phyloP scores from a whole-genome alignment of 2,329 filamentous ascomycete genomes.

The Sphaceloma murrayae region DNA sequence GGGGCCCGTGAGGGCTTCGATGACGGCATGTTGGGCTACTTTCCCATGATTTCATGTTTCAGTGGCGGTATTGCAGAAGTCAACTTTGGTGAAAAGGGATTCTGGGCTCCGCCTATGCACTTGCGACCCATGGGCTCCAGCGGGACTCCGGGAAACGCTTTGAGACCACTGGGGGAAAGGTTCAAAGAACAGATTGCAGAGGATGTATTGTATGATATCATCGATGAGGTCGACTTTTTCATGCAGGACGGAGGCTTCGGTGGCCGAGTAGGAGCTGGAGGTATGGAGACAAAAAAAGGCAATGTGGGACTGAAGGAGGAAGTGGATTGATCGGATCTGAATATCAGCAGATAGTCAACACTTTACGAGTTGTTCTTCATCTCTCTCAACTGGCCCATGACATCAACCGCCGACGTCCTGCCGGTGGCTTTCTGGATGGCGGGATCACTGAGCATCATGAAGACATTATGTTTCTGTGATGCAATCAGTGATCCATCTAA shows the following conservation, averaged over 20 bases:
- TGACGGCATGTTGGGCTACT: constrained; percentile 92
- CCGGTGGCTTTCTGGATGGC: constrained; percentile 76
- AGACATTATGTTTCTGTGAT: constrained; percentile 76
- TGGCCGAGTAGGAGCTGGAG: constrained; percentile 23
- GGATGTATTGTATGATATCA: constrained; percentile 82
- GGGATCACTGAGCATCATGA: constrained; percentile 83
- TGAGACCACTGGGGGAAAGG: constrained; percentile 61
- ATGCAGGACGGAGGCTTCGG: constrained; percentile 52
- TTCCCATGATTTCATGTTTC: constrained; percentile 86
- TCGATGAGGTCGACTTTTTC: constrained; percentile 92
- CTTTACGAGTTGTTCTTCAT: constrained; percentile 60
- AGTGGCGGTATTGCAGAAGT: constrained; percentile 82
- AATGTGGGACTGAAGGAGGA: constrained; percentile 20
- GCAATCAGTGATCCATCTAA: background rate
- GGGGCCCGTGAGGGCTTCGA: constrained; percentile 80
- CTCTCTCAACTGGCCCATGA: constrained; percentile 77
- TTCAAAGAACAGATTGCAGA: constrained; percentile 92
- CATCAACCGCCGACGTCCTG: constrained; percentile 66
- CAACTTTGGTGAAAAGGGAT: constrained; percentile 78
- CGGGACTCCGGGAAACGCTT: constrained; percentile 27
- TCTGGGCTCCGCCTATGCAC: constrained; percentile 73
- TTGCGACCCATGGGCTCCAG: constrained; percentile 28
- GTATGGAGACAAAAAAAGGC: constrained; percentile 20
- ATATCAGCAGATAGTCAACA: background rate
- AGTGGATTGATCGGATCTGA: constrained; percentile 11